Conservation (phyloP, 2,329 filamentous ascomycete genomes). For the Penicillium sp. region DNA sequence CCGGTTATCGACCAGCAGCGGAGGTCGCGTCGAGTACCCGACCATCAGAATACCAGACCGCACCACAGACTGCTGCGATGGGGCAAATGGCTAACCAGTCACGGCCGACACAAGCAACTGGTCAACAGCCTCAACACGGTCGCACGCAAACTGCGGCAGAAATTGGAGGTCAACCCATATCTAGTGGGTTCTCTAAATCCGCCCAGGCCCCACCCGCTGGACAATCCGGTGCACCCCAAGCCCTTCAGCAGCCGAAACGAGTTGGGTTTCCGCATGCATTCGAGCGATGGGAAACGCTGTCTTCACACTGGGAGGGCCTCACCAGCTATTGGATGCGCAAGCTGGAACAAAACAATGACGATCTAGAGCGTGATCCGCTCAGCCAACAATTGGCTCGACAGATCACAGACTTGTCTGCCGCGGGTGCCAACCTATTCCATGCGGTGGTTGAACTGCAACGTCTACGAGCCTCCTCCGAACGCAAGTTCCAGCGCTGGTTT, state of each 20-base stretch:
- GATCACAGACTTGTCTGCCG: constrained; percentile 94
- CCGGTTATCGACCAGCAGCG: constrained; percentile 13
- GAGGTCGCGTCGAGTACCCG: constrained; percentile 14
- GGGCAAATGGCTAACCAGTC: constrained; percentile 14
- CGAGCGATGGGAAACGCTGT: constrained; percentile 94
- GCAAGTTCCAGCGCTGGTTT: constrained; percentile 98
- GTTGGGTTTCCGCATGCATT: constrained; percentile 94
- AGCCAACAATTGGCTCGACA: constrained; percentile 87
- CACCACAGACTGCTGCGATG: constrained; percentile 1
- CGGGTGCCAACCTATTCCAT: constrained; percentile 94
- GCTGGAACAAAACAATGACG: constrained; percentile 84
- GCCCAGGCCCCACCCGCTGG: constrained; percentile 28
- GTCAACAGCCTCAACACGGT: constrained; percentile 21
- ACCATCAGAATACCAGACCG: constrained; percentile 19
- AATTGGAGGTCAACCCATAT: constrained; percentile 16
- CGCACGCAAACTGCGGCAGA: constrained; percentile 21
- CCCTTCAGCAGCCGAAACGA: constrained; percentile 41
- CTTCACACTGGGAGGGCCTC: constrained; percentile 95
- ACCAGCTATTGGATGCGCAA: constrained; percentile 97
- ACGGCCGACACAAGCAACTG: constrained; percentile 16
- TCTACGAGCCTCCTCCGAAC: constrained; percentile 87
- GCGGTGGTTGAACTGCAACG: constrained; percentile 95
- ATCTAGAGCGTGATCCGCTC: constrained; percentile 76
- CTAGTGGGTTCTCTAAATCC: constrained; percentile 24
- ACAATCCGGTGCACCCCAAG: constrained; percentile 29